Evolutionary conservation across 208 protist species (phyloP), one percentile per base, ranked within the genome.

Genomic region (Wallacemonas rigidus): DNA sequence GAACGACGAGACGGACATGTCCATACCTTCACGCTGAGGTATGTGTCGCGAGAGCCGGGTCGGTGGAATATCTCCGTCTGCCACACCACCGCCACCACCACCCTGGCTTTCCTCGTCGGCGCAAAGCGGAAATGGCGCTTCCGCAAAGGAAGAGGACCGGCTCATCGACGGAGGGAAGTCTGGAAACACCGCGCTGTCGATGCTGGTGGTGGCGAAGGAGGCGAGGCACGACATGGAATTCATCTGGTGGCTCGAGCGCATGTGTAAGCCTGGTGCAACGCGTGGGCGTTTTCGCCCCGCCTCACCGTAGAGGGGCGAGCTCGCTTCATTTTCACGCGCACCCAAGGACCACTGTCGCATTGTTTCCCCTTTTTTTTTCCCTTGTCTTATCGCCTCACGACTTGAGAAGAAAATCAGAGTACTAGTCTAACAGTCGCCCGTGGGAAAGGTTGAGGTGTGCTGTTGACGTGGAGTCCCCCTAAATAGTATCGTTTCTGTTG

Each of bases 1-100:
- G 75, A 88, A 96, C 0, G 88, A 68, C 7, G 91, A 82, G 45
- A 96, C 80, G 6, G 85, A 62, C 87, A 93, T 93, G 68, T 96
- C 86, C 74, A 90, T 86, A 39, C 85, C 87, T n/a, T 83, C 83
- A 1, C 91, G 87, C 63, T 92, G 88, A 0, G 91, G 91, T 17
- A 96, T 96, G 79, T 96, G 91, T 3, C 91, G 80, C 3, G 88
- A 94, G 35, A 96, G 81, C 5, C 91, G 91, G 62, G 84, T 71
- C 57, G 78, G 69, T 15, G 83, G 79, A n/a, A 77, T 72, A 1
- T 90, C 82, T 9, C 77, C 85, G 11, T 80, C 80, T 5, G 65
- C 72, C 6, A 48, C 35, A 11, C 45, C 58, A 26, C 26, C n/a
- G n/a, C n/a, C 26, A 26, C 26, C 26, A 26, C 26, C 26, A 9